These are phyloP conservation scores for Eimeria sp. DNA, from an alignment of 169 alveolate species.

Conservation along the genomic window DNA sequence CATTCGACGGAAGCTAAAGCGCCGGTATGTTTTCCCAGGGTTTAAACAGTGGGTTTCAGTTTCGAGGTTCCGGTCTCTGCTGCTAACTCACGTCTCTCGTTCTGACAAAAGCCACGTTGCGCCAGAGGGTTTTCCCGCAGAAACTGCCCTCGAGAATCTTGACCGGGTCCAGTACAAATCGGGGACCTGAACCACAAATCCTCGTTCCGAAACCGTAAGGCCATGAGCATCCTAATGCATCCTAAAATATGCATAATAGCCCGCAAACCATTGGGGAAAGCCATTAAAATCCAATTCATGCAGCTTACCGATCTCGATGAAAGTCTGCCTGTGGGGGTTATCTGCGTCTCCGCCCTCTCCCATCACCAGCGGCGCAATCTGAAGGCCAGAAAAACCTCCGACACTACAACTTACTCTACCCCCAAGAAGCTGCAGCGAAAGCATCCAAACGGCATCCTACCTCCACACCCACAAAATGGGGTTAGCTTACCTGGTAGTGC, in stretches of 20 bases:
- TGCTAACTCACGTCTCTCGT: conserved; percentile 56
- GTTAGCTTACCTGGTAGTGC: conserved; percentile 87
- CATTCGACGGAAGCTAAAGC: background rate
- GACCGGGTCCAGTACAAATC: conserved; percentile 95
- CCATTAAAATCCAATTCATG: background rate
- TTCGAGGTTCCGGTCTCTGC: background rate
- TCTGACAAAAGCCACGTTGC: conserved; percentile 66
- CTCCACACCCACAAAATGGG: background rate
- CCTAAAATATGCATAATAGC: no score
- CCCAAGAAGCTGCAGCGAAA: background rate
- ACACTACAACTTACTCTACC: background rate
- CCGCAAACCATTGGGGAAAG: background rate
- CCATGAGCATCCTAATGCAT: background rate
- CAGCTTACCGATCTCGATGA: conserved; percentile 87
- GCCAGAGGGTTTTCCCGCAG: conserved; percentile 88
- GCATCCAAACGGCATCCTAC: background rate
- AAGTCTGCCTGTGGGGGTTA: conserved; percentile 88
- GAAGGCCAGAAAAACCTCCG: conserved; percentile 3
- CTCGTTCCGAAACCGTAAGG: background rate
- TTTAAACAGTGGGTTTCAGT: background rate
- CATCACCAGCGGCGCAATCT: conserved; percentile 86
- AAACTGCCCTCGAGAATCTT: conserved; percentile 92
- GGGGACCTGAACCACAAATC: conserved; percentile 89
- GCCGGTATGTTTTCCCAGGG: background rate
- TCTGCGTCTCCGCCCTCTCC: conserved; percentile 84